Evolutionary conservation across 2,329 filamentous ascomycete genomes (phyloP), one percentile per base, ranked within the genome.

Genomic region (Diaporthe amygdali): DNA sequence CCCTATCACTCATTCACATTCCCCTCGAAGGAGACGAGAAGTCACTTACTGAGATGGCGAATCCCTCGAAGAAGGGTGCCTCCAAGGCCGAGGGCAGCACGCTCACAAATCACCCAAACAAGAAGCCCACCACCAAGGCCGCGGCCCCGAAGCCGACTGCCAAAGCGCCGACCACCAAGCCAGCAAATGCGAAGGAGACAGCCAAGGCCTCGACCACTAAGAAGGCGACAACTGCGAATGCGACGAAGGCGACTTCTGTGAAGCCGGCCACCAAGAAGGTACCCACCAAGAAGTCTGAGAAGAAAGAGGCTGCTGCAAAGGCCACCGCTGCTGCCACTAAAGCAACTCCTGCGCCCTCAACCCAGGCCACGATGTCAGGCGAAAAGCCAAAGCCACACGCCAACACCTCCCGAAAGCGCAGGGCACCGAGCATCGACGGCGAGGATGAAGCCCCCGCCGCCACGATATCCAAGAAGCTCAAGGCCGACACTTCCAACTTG

Each of bases 391-490:
- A 83, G 79, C 68, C 59, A 17, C 52, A 39, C 41, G 71, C 66
- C 12, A 74, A 74, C 34, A 70, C 54, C 39, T 66, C 67, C 22
- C 39, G 54, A 25, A 87, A 86, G 80, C 85, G 85, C 77, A 87
- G 86, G 81, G 84, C 84, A 30, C 82, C 86, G 70, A 79, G 81
- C 12, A 84, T 84, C 5, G 64, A 66, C 9, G 61, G 59, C 5
- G 68, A 46, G 9, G 66, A 71, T 7, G 44, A 64, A 5, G 52
- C 39, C 15, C 37, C 34, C 30, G 10, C 12, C 22, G 9, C 25
- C 41, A 30, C 55, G 12, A 46, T n/a, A 39, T 4, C 5, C 10
- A 68, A 68, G 54, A 71, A 55, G 64, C 12, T 54, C n/a, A 69
- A 39, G 44, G 39, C 54, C n/a, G 54, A 27, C 27, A 25, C 51